Evolutionary conservation across 768 basidiomycete species (phyloP), one percentile per base, ranked within the genome.

Genomic region (Austroboletus festivus): DNA sequence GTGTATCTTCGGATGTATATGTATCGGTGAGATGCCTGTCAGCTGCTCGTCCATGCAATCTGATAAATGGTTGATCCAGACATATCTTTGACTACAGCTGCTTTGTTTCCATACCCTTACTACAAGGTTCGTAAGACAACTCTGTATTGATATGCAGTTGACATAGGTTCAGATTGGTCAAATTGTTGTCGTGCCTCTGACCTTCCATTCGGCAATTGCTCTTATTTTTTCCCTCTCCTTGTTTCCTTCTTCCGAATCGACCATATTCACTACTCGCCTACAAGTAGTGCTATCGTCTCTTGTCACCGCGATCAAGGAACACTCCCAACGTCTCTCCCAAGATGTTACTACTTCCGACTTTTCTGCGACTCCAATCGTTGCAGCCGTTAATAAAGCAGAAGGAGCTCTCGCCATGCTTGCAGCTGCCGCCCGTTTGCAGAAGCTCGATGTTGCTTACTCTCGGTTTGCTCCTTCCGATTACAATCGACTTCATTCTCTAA

Each of bases 201-300:
- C 69, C 0, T 71, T 86, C 44, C 85, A 87, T 59, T 75, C 77
- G 9, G 81, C 73, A 1, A 54, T 89, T 19, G 63, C 81, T 9
- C 67, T 89, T 49, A 40, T 76, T 3, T 57, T 67, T 5, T 81
- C 82, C 3, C 62, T 81, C 4, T 11, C 77, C 26, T 64, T 89
- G 38, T 87, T 88, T 63, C 86, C 87, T 0, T 68, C 71, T 1
- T 79, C 85, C 2, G 71, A 85, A 35, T 83, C 86, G 1, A 68
- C 81, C 0, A 68, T 75, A 40, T 88, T 84, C 58, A 78, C 80
- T 3, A 68, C 59, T 16, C 70, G 75, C 7, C 66, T 87, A 1
- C 68, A 71, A 37, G 65, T 50, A 3, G 74, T 82, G 7, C 63
- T 86, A 12, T 51, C 64, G 4, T 81, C 83, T 1, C 67, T 87